Evolutionary conservation across 1,284 basidiomycete species (phyloP), one percentile per base, ranked within the genome.

Genomic region (Somion occarium): DNA sequence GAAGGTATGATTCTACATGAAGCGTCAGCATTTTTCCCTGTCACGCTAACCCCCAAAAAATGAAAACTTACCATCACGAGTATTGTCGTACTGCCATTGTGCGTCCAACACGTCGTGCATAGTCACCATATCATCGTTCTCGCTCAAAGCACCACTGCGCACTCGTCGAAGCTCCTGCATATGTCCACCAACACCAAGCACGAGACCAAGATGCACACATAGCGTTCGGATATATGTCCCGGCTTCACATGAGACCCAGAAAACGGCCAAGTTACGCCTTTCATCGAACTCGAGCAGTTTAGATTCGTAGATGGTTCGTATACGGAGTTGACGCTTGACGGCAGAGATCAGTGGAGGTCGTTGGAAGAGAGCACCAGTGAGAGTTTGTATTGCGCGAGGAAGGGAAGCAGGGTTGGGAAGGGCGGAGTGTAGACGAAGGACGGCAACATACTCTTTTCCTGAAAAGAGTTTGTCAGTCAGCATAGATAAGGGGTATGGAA

Each of bases 71-170:
- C 93, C 95, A 71, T 99, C 97, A 46, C 96, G 82, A n/a, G 92
- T 98, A 70, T 97, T 98, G 71, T 99, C 97, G 70, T 97, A 99
- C 64, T 91, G 73, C 95, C 96, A 99, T 66, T 99, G 97, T 9
- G 97, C 97, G 69, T 99, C 97, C 71, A 99, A 74, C 27, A 99
- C 95, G 69, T 99, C 97, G 73, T 99, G 97, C 97, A 99, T 99
- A 27, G 97, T 97, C 53, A 99, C 97, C 64, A 99, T 96, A 64
- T 94, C 93, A 70, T 99, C 97, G 69, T 93, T 93, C 73, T 99
- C 97, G 51, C 89, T 90, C 76, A 98, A 88, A 44, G 95, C 96
- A 68, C 97, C 97, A 67, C 89, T 93, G 58, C 97, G 79, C 7
- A 99, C 96, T 66, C 97, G 79, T 61, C 97, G 80, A 50, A 99